Percentiles rank a stretch among this genome's conserved stretches.
phyloP scores from a whole-genome alignment of 148 eudicot species.

The Beta vulgaris region DNA sequence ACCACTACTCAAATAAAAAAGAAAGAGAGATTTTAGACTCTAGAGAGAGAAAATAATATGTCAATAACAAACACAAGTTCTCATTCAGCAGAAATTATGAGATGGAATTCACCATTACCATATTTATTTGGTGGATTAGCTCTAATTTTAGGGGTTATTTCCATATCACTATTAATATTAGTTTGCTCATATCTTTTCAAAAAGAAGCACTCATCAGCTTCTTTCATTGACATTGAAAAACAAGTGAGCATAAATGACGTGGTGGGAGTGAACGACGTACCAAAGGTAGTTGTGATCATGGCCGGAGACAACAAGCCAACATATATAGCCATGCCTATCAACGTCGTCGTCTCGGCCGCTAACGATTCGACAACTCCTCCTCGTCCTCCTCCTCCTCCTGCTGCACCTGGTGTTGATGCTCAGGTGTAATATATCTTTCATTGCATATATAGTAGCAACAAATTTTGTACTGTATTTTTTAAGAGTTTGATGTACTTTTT shows the following conservation, averaged over 20 bases:
- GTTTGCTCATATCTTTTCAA: constrained; percentile 23
- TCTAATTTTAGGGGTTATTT: constrained; percentile 33
- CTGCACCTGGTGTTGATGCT: not conserved
- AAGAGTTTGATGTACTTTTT: not conserved
- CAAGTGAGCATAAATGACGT: not conserved
- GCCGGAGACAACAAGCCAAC: constrained; percentile 37
- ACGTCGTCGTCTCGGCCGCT: not conserved
- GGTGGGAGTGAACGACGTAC: constrained; percentile 7
- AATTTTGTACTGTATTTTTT: not conserved
- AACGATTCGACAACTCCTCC: not conserved
- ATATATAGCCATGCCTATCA: constrained; percentile 25
- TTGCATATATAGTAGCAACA: not conserved
- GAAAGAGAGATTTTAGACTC: not conserved
- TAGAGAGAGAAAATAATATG: constrained; percentile 1
- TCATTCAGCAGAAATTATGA: constrained; percentile 1
- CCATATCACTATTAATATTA: constrained; percentile 30
- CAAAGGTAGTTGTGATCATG: constrained; percentile 31
- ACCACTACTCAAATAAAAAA: constrained; percentile 8
- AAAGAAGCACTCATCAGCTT: not conserved
- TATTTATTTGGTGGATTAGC: constrained; percentile 43
- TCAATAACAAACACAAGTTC: not conserved
- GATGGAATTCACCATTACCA: constrained; percentile 37
- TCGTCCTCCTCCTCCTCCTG: not conserved
- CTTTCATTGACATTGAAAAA: not conserved
- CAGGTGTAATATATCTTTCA: not conserved